Base-by-base conservation (phyloP, 2,329 filamentous ascomycete species). In the Claviceps maximensis region DNA sequence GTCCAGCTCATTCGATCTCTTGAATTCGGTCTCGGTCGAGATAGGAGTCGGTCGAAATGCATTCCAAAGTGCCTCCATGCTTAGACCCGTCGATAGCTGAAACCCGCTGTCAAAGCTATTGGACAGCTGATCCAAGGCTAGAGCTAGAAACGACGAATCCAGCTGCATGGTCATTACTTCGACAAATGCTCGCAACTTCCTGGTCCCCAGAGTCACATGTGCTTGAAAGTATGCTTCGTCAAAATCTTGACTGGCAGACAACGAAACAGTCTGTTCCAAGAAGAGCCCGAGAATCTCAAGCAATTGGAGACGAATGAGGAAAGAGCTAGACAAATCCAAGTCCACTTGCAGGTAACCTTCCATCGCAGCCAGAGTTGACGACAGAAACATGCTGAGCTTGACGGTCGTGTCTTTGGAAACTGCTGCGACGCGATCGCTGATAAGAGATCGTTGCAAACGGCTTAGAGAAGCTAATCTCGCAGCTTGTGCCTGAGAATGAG, bases 1-100 rank as follows among this genome's bases (percentile, higher is more conserved):
- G 57, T 82, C 76, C 59, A 86, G 70, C 40, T 75, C 70, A 13
- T 71, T 56, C 7, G 77, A 69, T 38, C 72, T 73, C 29, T 72
- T 65, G 44, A 82, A 66, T 0, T 72, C 69, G 4, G 63, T 60
- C 25, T 69, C 64, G 19, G 74, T 72, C 1, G 73, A 67, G 23
- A 83, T 72, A 4, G 80, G 75, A 12, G 71, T 65, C 0, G 89
- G 87, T 51, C 86, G 79, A 61, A 94, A 79, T 1, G 73, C 62
- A 44, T 79, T 78, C 91, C 90, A 95, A 5, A 95, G 74, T 9
- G 71, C 66, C 62, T 93, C 86, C 86, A 94, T 93, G 58, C 81
- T 84, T 13, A 89, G 71, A 0, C 89, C 89, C 2, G 85, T 89
- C 0, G 74, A 82, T 15, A 94, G 70, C 53, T 82, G 81, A 70